Base-by-base conservation (phyloP, 1,139 yeast genomes). In the Saccharomyces uvarum region DNA sequence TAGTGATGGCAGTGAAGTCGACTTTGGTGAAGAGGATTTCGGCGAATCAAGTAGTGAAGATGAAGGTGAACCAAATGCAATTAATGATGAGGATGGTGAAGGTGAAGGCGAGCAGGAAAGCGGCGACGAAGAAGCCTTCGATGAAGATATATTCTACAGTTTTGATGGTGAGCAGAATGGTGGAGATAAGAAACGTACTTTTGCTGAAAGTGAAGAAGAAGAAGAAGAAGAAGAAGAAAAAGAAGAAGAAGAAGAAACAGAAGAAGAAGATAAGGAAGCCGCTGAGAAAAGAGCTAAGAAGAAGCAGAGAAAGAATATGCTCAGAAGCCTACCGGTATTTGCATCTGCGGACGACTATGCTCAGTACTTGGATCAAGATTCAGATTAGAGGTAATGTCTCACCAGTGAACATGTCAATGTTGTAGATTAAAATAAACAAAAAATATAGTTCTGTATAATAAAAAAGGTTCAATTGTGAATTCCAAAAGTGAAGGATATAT, bases 281-380 rank as follows among this genome's bases (percentile, higher is more conserved):
- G 60, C 57, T 27, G 53, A 61, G 47, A 59, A 59, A 52, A 67
- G 69, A 59, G 68, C 68, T 31, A 70, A 70, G 61, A 78, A 76
- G 62, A 69, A 77, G 44, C 57, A 56, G 47, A 84, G 83, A 76
- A 82, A 77, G 68, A 73, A 77, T 60, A 85, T 82, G 71, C 73
- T 86, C 65, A 83, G 79, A 67, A 82, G 79, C 56, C 74, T 91
- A 60, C 97, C 98, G 21, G 79, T 84, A 21, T 91, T 89, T 75
- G 98, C 97, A 1, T 84, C 95, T 50, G 95, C 84, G 8, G 97
- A 88, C 49, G 97, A 89, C 61, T 91, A 90, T 69, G 86, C 96
- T 24, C 77, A 86, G 67, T 86, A 85, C 65, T 74, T 88, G 69
- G 77, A 79, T 51, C 83, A 87, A 4, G 86, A 83, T 47, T 83